Conservation (phyloP, 352 stramenopile genomes). For the Globisporangium barbulae region DNA sequence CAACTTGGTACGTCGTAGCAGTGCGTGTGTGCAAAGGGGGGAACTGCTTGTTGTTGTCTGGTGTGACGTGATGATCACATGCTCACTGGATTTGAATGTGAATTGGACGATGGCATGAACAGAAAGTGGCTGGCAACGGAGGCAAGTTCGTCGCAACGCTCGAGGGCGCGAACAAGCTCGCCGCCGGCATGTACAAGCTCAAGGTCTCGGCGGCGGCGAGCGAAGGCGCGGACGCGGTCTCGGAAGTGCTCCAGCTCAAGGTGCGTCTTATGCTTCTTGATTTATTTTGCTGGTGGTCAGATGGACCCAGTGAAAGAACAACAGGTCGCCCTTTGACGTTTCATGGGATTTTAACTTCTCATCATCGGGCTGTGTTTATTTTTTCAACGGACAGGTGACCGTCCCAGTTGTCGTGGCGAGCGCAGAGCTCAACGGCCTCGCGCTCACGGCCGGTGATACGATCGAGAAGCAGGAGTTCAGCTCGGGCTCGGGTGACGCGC, state of each 20-base stretch:
- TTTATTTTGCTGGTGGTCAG: background rate
- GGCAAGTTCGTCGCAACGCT: constrained; percentile 54
- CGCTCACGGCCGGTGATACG: constrained; percentile 49
- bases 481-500: constrained; percentile 49
- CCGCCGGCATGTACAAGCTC: constrained; percentile 78
- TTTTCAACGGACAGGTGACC: constrained; percentile 31
- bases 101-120: background rate
- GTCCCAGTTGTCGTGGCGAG: constrained; percentile 56
- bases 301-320: constrained; percentile 3
- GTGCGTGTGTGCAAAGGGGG: background rate
- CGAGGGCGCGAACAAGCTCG: constrained; percentile 36
- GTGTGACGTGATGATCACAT: background rate
- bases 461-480: constrained; percentile 50
- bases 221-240: constrained; percentile 37
- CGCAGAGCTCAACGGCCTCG: constrained; percentile 51
- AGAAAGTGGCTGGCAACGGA: constrained; percentile 67
- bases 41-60: background rate
- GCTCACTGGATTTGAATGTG: background rate
- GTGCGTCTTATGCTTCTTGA: constrained; percentile 11
- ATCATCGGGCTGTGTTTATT: background rate
- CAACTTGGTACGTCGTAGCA: constrained; percentile 39
- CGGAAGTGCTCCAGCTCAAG: constrained; percentile 70
- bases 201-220: constrained; percentile 47
- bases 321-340: background rate
- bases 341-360: background rate